phyloP scores from a whole-genome alignment of 768 basidiomycete species.

The Lactifluus hygrophoroides region DNA sequence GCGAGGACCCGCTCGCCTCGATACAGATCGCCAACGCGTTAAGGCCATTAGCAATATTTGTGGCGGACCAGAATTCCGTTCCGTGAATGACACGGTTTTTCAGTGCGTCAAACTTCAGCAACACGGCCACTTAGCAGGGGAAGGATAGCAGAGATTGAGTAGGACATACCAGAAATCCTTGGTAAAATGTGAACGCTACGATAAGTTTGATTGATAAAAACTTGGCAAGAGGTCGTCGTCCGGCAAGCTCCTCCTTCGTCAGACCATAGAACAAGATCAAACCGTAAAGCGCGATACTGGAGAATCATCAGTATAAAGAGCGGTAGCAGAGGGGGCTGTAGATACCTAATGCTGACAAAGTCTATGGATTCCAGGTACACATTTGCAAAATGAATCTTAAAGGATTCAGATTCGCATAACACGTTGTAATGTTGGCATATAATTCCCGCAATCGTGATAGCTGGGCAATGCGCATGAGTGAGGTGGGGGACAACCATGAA shows the following conservation, averaged over 20 bases:
- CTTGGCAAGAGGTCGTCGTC: conserved; percentile 71
- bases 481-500: background rate
- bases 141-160: background rate
- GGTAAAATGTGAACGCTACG: conserved; percentile 86
- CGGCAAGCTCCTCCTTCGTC: conserved; percentile 69
- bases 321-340: background rate
- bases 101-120: conserved; percentile 51
- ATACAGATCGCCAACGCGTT: conserved; percentile 76
- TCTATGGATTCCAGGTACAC: conserved; percentile 67
- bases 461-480: conserved; percentile 23
- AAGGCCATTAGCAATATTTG: conserved; percentile 79
- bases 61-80: conserved; percentile 75
- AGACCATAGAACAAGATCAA: conserved; percentile 77
- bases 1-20: conserved; percentile 45
- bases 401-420: conserved; percentile 59
- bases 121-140: background rate
- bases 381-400: conserved; percentile 50
- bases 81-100: conserved; percentile 67
- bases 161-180: conserved; percentile 52
- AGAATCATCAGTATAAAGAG: background rate
- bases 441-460: conserved; percentile 67
- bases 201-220: conserved; percentile 83
- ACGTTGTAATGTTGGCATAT: conserved; percentile 62
- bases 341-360: conserved; percentile 74
- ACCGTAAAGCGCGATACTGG: conserved; percentile 78